phyloP scores from a whole-genome alignment of 2,329 filamentous ascomycete species.

The Dendrostoma leiphaemia region DNA sequence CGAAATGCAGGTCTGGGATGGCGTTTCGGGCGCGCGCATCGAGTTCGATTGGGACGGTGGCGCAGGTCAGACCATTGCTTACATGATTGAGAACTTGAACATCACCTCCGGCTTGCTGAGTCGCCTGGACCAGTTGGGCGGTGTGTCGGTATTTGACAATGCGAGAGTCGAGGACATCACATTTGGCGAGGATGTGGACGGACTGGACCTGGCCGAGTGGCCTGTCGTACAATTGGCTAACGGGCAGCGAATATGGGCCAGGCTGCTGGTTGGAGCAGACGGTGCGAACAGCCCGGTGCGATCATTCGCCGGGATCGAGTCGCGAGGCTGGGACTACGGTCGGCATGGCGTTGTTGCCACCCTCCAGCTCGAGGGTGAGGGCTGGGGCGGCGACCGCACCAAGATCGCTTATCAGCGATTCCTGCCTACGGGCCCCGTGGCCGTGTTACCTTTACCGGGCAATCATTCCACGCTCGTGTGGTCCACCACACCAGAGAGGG shows the following conservation, averaged over 20 bases:
- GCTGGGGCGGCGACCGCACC: slow-evolving; percentile 49
- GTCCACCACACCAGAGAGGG: slow-evolving; percentile 84
- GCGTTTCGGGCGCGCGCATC: slow-evolving; percentile 80
- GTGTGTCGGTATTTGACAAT: slow-evolving; percentile 70
- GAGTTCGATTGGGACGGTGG: slow-evolving; percentile 74
- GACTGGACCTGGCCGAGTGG: slow-evolving; percentile 80
- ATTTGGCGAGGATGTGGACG: slow-evolving; percentile 66
- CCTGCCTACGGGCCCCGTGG: slow-evolving; percentile 86
- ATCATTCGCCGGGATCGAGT: slow-evolving; percentile 81
- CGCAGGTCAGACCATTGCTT: slow-evolving; percentile 70
- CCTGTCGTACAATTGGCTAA: slow-evolving; percentile 74
- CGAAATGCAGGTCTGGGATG: slow-evolving; percentile 99
- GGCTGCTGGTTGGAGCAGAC: slow-evolving; percentile 88
- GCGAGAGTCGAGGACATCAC: slow-evolving; percentile 78
- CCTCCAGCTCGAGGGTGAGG: slow-evolving; percentile 65
- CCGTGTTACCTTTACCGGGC: slow-evolving; percentile 84
- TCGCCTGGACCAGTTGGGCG: slow-evolving; percentile 67
- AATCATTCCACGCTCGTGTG: slow-evolving; percentile 85
- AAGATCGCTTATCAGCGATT: slow-evolving; percentile 95
- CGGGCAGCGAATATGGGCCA: slow-evolving; percentile 68
- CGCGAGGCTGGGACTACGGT: slow-evolving; percentile 89
- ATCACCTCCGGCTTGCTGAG: slow-evolving; percentile 75
- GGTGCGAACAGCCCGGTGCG: slow-evolving; percentile 93
- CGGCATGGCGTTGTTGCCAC: slow-evolving; percentile 91
- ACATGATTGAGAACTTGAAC: slow-evolving; percentile 96